A percentile compares a stretch with the other conserved stretches of the same genome.
Evolutionary conservation across 148 eudicot genomes (phyloP).

Genomic region (Rhododendron mucronatum): DNA sequence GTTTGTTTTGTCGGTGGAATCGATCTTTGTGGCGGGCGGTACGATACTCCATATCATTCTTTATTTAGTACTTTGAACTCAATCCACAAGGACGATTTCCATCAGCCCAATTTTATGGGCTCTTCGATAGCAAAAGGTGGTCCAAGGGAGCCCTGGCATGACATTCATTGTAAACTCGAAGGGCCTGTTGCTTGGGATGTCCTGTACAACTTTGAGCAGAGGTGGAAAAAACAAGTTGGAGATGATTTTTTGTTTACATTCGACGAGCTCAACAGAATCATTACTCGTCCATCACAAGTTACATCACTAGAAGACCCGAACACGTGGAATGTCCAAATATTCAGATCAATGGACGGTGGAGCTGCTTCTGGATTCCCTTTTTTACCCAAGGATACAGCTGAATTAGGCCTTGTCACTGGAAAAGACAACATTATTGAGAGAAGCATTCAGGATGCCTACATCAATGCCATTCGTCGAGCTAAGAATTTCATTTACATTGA

Average conservation of each 20-base stretch:
- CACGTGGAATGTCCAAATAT: conserved; percentile 36
- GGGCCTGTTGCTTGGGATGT: conserved; percentile 46
- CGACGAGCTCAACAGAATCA: conserved; percentile 17
- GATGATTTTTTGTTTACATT: conserved; percentile 13
- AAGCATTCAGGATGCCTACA: conserved; percentile 36
- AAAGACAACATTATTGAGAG: conserved; percentile 33
- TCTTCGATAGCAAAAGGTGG: conserved; percentile 34
- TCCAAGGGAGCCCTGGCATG: conserved; percentile 50
- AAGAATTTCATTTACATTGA: conserved; percentile 35
- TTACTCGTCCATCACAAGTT: conserved; percentile 24
- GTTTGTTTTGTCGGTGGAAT: conserved; percentile 40
- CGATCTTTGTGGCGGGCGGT: conserved; percentile 43
- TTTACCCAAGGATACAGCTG: conserved; percentile 15
- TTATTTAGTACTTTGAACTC: conserved; percentile 27
- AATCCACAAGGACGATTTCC: conserved; percentile 32
- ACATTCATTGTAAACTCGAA: conserved; percentile 35
- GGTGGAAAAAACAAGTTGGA: conserved; percentile 39
- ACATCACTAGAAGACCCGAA: conserved; percentile 22
- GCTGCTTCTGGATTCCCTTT: conserved; percentile 35
- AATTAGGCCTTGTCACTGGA: conserved; percentile 28
- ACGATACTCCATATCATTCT: conserved; percentile 29
- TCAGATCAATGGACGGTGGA: conserved; percentile 39
- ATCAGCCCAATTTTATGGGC: conserved; percentile 31
- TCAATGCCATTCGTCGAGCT: conserved; percentile 39
- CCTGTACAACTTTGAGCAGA: conserved; percentile 34